phyloP scores from a whole-genome alignment of 768 basidiomycete species.

The Tylopilus sp. region DNA sequence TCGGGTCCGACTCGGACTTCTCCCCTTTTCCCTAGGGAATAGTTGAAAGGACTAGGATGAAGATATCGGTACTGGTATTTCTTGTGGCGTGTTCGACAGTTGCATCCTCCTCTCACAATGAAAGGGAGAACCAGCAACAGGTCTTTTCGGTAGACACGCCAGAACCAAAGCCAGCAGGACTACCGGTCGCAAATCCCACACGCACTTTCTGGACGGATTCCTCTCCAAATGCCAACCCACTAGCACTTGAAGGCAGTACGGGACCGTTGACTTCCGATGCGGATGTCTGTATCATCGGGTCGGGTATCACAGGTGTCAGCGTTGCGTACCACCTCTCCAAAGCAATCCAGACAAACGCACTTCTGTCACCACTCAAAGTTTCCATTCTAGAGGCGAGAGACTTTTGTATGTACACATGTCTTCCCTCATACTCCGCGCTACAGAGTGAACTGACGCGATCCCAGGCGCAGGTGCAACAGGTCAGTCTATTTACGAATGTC shows the following conservation, averaged over 20 bases:
- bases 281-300: too few relatives aligned
- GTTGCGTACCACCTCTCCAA: too few relatives aligned
- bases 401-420: constrained; percentile 74
- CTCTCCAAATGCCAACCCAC: constrained; percentile 55
- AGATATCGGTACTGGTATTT: too few relatives aligned
- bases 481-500: constrained; percentile 21
- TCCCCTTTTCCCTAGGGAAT: too few relatives aligned
- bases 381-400: too few relatives aligned
- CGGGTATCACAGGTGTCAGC: too few relatives aligned
- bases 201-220: constrained; percentile 70
- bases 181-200: constrained; percentile 63
- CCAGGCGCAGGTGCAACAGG: constrained; percentile 80
- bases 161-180: constrained; percentile 21
- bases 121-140: neutral
- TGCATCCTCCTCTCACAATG: too few relatives aligned
- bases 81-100: too few relatives aligned
- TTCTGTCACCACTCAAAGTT: constrained; percentile 39
- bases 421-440: neutral
- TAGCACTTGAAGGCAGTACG: constrained; percentile 66
- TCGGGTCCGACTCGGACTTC: too few relatives aligned
- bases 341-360: constrained; percentile 4
- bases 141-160: constrained; percentile 1
- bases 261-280: too few relatives aligned
- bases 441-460: neutral
- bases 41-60: too few relatives aligned